These are phyloP conservation scores for Climacium dendroides DNA, from an alignment of 225 moss, liverwort and hornwort genomes.

Conservation along the genomic window DNA sequence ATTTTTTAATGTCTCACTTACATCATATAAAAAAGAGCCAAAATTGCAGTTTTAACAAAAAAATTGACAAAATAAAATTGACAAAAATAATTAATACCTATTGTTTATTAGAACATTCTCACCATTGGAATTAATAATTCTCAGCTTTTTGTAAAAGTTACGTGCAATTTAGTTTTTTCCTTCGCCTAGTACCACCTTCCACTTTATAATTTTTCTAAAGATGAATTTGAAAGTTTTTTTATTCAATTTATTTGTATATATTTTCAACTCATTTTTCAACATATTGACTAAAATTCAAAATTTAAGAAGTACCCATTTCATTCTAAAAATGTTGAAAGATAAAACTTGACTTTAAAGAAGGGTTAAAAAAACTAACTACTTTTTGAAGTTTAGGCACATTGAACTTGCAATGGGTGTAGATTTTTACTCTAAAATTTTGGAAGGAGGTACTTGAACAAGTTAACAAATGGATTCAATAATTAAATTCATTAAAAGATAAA, in stretches of 20 bases:
- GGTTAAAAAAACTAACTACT: too few species aligned
- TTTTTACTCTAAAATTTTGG: background rate
- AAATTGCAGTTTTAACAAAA: too few species aligned
- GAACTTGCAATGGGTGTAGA: background rate
- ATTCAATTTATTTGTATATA: background rate
- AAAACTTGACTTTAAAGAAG: background rate
- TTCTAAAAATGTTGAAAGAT: background rate
- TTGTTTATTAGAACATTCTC: background rate
- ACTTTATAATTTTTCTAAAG: background rate
- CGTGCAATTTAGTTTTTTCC: rapidly evolving
- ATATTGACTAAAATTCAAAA: background rate
- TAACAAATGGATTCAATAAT: rapidly evolving
- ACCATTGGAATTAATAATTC: rapidly evolving
- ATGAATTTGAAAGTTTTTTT: background rate
- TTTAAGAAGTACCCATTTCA: background rate
- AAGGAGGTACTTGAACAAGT: background rate
- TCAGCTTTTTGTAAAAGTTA: too few species aligned
- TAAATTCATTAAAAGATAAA: background rate
- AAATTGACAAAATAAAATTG: background rate
- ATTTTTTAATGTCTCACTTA: too few species aligned
- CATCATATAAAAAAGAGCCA: too few species aligned
- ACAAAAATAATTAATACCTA: background rate
- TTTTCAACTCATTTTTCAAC: background rate
- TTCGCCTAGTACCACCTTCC: background rate
- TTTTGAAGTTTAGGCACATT: background rate